Conservation (phyloP, 371 early-diverging fungal species). For the Mucor racemosus region DNA sequence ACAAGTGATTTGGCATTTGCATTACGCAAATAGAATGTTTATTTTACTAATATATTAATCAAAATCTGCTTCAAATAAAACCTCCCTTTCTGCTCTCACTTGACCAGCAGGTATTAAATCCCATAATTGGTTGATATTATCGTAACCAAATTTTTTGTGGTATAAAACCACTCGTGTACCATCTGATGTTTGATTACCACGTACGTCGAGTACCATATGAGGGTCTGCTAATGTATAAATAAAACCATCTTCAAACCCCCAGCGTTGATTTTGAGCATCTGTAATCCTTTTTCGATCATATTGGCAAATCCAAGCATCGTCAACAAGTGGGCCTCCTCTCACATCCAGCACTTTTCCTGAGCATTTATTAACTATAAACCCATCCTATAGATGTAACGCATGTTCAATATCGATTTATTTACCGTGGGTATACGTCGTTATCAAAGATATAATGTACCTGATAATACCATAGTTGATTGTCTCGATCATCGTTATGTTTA, state of each 20-base stretch:
- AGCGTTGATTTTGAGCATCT: constrained; percentile 53
- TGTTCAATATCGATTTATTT: too few species aligned
- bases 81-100: constrained; percentile 44
- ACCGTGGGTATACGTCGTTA: too few species aligned
- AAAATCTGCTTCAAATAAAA: constrained; percentile 54
- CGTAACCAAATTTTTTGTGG: constrained; percentile 36
- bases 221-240: constrained; percentile 50
- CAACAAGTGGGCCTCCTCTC: constrained; percentile 43
- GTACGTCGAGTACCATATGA: constrained; percentile 53
- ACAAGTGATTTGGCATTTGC: constrained; percentile 4
- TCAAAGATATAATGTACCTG: constrained; percentile 25
- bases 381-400: constrained; percentile 26
- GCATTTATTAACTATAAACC: constrained; percentile 46
- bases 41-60: constrained; percentile 11
- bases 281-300: constrained; percentile 47
- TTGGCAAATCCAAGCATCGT: constrained; percentile 45
- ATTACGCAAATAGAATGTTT: background rate
- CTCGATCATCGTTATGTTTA: constrained; percentile 51
- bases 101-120: constrained; percentile 52
- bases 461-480: constrained; percentile 56
- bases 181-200: constrained; percentile 31
- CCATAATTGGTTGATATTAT: constrained; percentile 45
- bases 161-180: constrained; percentile 44
- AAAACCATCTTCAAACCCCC: constrained; percentile 48
- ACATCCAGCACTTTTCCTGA: constrained; percentile 52